Evolutionary conservation across 202 grass and related monocot species (phyloP).

Genomic region (Carex sylvatica): DNA sequence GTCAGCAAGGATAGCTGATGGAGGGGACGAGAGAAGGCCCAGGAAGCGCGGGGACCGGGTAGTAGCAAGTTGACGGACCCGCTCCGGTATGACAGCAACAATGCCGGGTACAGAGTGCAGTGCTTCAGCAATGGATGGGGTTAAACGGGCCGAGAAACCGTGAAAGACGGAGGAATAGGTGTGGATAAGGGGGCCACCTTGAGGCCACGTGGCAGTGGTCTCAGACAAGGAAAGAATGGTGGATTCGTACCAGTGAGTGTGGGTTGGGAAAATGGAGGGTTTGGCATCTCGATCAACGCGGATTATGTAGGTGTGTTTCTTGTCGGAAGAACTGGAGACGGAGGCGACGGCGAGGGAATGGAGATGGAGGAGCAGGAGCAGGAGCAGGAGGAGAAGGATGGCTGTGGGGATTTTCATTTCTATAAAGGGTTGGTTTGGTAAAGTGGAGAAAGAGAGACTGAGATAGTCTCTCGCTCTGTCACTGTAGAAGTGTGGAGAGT

Average conservation of each 20-base stretch:
- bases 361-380: neutral
- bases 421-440: neutral
- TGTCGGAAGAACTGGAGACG: constrained; percentile 1
- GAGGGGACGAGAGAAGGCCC: constrained; percentile 66
- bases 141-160: constrained; percentile 72
- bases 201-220: constrained; percentile 27
- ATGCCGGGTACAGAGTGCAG: constrained; percentile 47
- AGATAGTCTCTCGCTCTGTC: neutral
- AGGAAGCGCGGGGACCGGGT: constrained; percentile 79
- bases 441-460: neutral
- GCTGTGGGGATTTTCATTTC: constrained; percentile 24
- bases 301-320: constrained; percentile 79
- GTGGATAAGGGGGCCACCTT: constrained; percentile 71
- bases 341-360: neutral
- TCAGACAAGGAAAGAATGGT: constrained; percentile 40
- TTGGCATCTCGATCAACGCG: constrained; percentile 78
- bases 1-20: constrained; percentile 74
- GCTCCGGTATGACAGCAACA: constrained; percentile 64
- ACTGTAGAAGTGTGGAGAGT: neutral
- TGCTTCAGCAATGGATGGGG: constrained; percentile 31
- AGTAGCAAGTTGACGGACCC: constrained; percentile 54
- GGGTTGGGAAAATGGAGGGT: constrained; percentile 78
- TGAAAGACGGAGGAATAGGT: constrained; percentile 74
- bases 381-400: constrained; percentile 17
- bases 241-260: constrained; percentile 91